phyloP scores from a whole-genome alignment of 257 asterid species.

The Fraxinus anomala region DNA sequence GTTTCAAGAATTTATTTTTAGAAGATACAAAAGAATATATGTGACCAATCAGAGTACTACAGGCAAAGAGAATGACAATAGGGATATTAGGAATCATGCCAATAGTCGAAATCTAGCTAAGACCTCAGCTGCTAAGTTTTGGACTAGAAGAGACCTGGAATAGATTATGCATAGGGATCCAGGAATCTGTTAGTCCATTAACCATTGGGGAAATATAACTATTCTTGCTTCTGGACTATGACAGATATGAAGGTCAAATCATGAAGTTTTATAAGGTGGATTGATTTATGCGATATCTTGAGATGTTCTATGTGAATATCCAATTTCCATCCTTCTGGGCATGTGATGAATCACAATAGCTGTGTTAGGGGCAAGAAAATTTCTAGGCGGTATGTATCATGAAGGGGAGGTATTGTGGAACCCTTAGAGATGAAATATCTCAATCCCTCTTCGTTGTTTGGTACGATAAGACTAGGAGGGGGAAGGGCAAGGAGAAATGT shows the following conservation, averaged over 20 bases:
- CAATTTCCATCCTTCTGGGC: neutral
- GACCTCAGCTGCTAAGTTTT: slow-evolving; percentile 16
- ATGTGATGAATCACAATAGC: neutral
- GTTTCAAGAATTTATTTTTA: neutral
- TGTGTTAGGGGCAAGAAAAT: neutral
- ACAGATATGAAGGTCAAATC: neutral
- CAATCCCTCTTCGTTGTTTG: neutral
- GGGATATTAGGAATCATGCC: neutral
- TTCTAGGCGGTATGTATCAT: neutral
- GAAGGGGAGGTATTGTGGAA: slow-evolving; percentile 3
- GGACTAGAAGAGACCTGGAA: slow-evolving; percentile 2
- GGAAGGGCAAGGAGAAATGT: neutral
- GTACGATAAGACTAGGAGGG: slow-evolving; percentile 3
- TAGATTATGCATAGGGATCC: neutral
- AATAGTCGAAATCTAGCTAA: neutral
- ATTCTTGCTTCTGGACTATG: neutral
- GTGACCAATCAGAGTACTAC: neutral
- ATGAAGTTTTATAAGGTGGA: neutral
- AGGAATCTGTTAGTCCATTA: neutral
- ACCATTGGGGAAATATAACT: neutral
- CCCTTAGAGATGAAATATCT: neutral
- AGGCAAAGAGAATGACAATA: neutral
- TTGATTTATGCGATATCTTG: neutral
- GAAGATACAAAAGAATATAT: neutral
- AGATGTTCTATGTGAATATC: neutral